Evolutionary conservation across 129 eudicot genomes (phyloP).

Genomic region (Flaveria sonorensis): DNA sequence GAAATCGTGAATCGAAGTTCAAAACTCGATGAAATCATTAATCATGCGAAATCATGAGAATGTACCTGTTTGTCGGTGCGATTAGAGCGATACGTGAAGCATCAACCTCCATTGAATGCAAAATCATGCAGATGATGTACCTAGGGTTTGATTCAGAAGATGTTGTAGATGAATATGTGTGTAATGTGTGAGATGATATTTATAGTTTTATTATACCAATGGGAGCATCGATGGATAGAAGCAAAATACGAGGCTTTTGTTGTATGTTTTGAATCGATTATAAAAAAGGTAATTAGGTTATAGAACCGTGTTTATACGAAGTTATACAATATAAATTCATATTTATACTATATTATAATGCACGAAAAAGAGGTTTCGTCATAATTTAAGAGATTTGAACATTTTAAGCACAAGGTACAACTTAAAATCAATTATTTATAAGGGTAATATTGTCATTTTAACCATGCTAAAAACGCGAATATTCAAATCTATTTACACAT

Average conservation of each 20-base stretch:
- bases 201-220: neutral
- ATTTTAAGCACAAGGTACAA: too few species aligned
- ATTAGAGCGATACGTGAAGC: conserved; percentile 18
- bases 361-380: too few species aligned
- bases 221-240: neutral
- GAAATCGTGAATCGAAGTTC: neutral
- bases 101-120: conserved; percentile 26
- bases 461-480: too few species aligned
- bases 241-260: conserved; percentile 23
- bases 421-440: too few species aligned
- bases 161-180: neutral
- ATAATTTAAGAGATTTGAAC: too few species aligned
- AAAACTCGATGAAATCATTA: neutral
- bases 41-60: neutral
- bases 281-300: conserved; percentile 3
- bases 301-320: too few species aligned
- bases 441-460: too few species aligned
- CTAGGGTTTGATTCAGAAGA: too few species aligned
- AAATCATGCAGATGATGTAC: conserved; percentile 21
- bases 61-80: neutral
- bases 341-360: too few species aligned
- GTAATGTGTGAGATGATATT: neutral
- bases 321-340: too few species aligned
- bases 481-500: too few species aligned
- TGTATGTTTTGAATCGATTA: conserved; percentile 22